Percentiles rank a stretch among this genome's conserved stretches.
phyloP scores from a whole-genome alignment of 192 early-diverging fungal genomes.

The Podila horticola region DNA sequence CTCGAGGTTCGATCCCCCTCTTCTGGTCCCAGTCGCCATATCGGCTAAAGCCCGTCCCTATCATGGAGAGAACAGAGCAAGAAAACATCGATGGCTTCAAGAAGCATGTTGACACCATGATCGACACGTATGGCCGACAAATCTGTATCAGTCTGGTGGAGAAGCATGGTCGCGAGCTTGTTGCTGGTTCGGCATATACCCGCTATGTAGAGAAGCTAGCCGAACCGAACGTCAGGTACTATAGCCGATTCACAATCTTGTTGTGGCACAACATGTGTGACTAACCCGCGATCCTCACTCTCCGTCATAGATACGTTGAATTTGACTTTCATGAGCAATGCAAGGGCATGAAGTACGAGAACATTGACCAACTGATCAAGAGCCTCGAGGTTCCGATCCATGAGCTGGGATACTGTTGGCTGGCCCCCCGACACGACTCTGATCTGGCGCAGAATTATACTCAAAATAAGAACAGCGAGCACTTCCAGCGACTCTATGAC shows the following conservation, averaged over 20 bases:
- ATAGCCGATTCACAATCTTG: background rate
- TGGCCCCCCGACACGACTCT: constrained; percentile 8
- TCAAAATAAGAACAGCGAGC: constrained; percentile 7
- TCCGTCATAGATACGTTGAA: constrained; percentile 73
- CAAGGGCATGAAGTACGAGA: constrained; percentile 91
- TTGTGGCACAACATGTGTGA: background rate
- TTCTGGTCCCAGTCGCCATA: constrained; percentile 81
- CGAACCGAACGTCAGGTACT: constrained; percentile 61
- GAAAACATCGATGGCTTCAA: constrained; percentile 67
- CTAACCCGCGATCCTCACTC: background rate
- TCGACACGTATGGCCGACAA: constrained; percentile 61
- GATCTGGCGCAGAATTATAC: too few species aligned
- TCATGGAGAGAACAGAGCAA: constrained; percentile 58
- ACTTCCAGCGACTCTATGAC: constrained; percentile 33
- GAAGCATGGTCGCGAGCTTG: constrained; percentile 70
- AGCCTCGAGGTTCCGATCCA: constrained; percentile 75
- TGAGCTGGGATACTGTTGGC: constrained; percentile 65
- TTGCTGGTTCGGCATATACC: constrained; percentile 71
- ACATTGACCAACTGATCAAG: constrained; percentile 79
- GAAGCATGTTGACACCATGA: constrained; percentile 65
- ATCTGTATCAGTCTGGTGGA: constrained; percentile 76
- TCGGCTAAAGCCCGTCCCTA: constrained; percentile 73
- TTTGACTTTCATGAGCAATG: constrained; percentile 97
- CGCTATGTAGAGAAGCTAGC: constrained; percentile 58
- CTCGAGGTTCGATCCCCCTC: constrained; percentile 87